Evolutionary conservation across 331 rosid species (phyloP), one percentile per base, ranked within the genome.

Genomic region (Stylosanthes scabra): DNA sequence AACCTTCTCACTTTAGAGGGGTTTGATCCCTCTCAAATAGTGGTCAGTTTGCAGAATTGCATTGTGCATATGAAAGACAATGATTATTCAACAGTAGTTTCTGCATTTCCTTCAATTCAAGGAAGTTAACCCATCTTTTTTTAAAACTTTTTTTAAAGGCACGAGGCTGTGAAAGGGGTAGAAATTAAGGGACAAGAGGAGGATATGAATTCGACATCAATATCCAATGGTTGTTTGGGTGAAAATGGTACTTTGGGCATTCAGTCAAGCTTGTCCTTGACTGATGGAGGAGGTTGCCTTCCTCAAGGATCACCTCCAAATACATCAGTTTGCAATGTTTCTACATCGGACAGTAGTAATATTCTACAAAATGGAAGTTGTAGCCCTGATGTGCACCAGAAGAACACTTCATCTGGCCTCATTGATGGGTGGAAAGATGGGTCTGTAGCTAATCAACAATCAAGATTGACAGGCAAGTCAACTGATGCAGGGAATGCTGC

Each of bases 361-460:
- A 77, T 84, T 75, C 80, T 87, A 75, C 96, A 85, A 74, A 92
- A 80, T 83, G 81, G 93, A 74, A 88, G 96, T 76, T 88, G 88
- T 81, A 92, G 98, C 86, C 97, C 99, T 59, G 93, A 85, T 82
- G 89, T 78, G 65, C 88, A 82, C 80, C 84, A 72, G 50, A 90
- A 86, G 80, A 86, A 65, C 83, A 83, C 81, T 66, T 72, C 37
- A 50, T 85, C 77, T 47, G 75, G 80, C 73, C 80, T 74, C 58
- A 52, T 42, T 72, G 86, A 75, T 45, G 90, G 77, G 78, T 81
- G 69, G 80, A 90, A 87, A 69, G 78, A 76, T 49, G 97, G 85
- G 41, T 69, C 82, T 55, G 70, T 77, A 66, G 78, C 59, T 58
- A 79, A 78, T 84, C 85, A 78, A 61, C 82, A 52, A 70, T 83